Evolutionary conservation across 257 asterid genomes (phyloP).

Genomic region (Nicotiana undulata): DNA sequence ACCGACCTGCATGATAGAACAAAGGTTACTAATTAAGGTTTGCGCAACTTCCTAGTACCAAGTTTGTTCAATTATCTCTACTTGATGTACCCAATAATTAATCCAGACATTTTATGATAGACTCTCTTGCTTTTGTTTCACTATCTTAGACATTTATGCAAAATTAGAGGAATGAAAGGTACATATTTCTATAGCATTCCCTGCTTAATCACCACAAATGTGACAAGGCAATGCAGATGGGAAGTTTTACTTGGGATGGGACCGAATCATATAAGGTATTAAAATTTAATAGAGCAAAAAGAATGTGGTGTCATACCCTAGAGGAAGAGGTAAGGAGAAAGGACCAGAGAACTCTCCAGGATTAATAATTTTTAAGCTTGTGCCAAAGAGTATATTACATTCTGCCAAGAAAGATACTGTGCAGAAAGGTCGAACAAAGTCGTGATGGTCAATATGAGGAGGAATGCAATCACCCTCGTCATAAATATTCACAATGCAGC

Average conservation of each 20-base stretch:
- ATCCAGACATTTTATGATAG: not conserved
- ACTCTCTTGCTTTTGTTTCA: not conserved
- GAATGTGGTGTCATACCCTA: conserved; percentile 45
- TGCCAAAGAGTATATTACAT: conserved; percentile 68
- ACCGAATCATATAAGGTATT: not conserved
- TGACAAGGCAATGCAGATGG: not conserved
- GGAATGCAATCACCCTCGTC: conserved; percentile 93
- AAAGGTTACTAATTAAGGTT: not conserved
- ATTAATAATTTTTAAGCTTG: conserved; percentile 45
- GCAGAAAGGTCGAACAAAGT: conserved; percentile 79
- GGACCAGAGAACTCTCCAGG: conserved; percentile 82
- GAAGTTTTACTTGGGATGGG: not conserved
- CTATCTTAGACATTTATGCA: not conserved
- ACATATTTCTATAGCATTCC: not conserved
- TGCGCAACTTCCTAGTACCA: not conserved
- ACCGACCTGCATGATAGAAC: conserved; percentile 47
- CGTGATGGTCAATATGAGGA: conserved; percentile 85
- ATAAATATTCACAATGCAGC: conserved; percentile 85
- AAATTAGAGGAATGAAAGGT: not conserved
- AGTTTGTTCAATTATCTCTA: not conserved
- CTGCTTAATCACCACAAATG: not conserved
- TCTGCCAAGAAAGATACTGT: conserved; percentile 76
- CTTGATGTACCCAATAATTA: not conserved
- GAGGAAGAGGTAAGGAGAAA: conserved; percentile 51
- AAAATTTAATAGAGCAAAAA: not conserved